Conservation (phyloP, 805 yeast species). For the Cyberlindnera xishuangbannaensis region DNA sequence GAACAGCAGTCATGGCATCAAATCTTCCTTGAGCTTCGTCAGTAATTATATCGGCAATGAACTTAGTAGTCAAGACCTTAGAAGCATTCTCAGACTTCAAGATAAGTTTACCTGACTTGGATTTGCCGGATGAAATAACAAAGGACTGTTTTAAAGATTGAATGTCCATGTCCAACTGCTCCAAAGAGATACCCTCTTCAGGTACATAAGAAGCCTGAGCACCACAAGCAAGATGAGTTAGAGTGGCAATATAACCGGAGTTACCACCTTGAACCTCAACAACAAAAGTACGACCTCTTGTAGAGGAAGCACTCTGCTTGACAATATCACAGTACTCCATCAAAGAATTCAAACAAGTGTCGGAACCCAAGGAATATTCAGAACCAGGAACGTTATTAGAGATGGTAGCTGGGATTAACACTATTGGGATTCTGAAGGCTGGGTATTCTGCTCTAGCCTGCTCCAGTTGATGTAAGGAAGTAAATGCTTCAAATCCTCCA, state of each 20-base stretch:
- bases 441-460: slow-evolving; percentile 77
- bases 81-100: slow-evolving; percentile 68
- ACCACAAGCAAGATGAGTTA: slow-evolving; percentile 52
- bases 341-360: slow-evolving; percentile 89
- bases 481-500: slow-evolving; percentile 98
- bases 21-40: slow-evolving; percentile 60
- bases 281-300: slow-evolving; percentile 90
- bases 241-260: slow-evolving; percentile 86
- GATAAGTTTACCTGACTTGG: slow-evolving; percentile 63
- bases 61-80: slow-evolving; percentile 58
- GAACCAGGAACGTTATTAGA: slow-evolving; percentile 99
- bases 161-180: slow-evolving; percentile 61
- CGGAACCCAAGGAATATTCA: slow-evolving; percentile 91
- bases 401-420: slow-evolving; percentile 89
- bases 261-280: slow-evolving; percentile 98
- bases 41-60: slow-evolving; percentile 61
- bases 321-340: slow-evolving; percentile 92
- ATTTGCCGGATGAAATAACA: slow-evolving; percentile 56
- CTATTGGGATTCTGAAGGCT: slow-evolving; percentile 90
- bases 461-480: slow-evolving; percentile 74
- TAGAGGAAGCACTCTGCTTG: slow-evolving; percentile 90
- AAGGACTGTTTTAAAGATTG: slow-evolving; percentile 45
- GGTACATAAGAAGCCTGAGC: slow-evolving; percentile 80
- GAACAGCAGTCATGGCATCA: slow-evolving; percentile 74
- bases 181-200: slow-evolving; percentile 61